phyloP scores from a whole-genome alignment of 2,329 filamentous ascomycete genomes.

The Hypoxylon sp. region DNA sequence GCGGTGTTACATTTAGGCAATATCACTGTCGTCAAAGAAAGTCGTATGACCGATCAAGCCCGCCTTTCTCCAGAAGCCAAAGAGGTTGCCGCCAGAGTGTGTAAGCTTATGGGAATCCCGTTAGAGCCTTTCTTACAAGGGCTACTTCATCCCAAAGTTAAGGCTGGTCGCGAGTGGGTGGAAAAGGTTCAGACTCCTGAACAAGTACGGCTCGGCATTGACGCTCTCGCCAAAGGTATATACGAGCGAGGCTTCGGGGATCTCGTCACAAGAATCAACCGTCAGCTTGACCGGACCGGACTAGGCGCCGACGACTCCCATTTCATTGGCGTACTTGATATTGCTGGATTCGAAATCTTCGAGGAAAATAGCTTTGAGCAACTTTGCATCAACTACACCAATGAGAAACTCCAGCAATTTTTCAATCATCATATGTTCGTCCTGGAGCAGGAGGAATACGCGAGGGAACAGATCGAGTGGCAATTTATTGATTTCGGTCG shows the following conservation, averaged over 20 bases:
- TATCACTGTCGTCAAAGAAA: conserved; percentile 90
- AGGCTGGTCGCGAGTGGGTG: conserved; percentile 97
- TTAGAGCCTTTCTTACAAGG: conserved; percentile 89
- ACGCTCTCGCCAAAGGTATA: conserved; percentile 95
- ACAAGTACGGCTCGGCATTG: conserved; percentile 89
- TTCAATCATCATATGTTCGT: conserved; percentile 99
- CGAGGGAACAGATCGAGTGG: conserved; percentile 98
- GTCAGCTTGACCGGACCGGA: conserved; percentile 88
- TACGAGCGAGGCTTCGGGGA: conserved; percentile 97
- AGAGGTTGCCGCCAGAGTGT: conserved; percentile 82
- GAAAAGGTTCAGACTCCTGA: conserved; percentile 98
- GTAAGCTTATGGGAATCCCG: conserved; percentile 86
- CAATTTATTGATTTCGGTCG: conserved; percentile 99
- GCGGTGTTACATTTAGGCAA: conserved; percentile 96
- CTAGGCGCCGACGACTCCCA: conserved; percentile 88
- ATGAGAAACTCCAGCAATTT: conserved; percentile 98
- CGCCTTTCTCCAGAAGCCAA: conserved; percentile 82
- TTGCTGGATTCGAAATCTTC: conserved; percentile 99
- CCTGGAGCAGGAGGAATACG: conserved; percentile 97
- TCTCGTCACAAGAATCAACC: conserved; percentile 91
- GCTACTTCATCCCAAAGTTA: conserved; percentile 91
- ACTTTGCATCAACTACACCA: conserved; percentile 99
- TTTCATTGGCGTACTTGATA: conserved; percentile 98
- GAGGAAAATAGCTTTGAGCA: conserved; percentile 99
- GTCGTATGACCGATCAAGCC: conserved; percentile 90